Conservation (phyloP, 768 basidiomycete species). For the Termitomyces eurrhizus region DNA sequence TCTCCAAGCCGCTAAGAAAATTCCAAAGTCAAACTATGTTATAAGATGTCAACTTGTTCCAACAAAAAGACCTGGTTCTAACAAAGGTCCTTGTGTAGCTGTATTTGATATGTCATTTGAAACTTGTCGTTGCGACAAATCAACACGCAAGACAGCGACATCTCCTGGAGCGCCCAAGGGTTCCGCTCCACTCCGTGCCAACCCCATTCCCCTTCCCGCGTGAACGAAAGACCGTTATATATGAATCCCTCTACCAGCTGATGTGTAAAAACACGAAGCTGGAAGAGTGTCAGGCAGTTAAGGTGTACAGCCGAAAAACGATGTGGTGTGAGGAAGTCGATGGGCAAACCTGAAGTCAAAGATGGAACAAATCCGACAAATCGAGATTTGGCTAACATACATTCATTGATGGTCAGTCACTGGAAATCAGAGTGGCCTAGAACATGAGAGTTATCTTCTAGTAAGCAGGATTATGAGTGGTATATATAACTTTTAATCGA, state of each 20-base stretch:
- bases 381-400: constrained; percentile 23
- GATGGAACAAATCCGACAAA: constrained; percentile 36
- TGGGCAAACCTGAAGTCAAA: constrained; percentile 61
- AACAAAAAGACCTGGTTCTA: background rate
- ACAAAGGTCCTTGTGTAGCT: background rate
- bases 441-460: constrained; percentile 63
- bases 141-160: constrained; percentile 26
- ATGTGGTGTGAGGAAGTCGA: constrained; percentile 45
- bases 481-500: constrained; percentile 50
- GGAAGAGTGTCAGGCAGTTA: constrained; percentile 18
- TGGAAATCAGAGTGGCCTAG: constrained; percentile 51
- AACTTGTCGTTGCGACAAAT: background rate
- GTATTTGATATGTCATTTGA: background rate
- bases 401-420: constrained; percentile 54
- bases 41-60: background rate
- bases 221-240: constrained; percentile 34
- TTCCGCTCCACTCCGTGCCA: constrained; percentile 23
- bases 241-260: constrained; percentile 23
- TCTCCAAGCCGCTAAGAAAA: background rate
- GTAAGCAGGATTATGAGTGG: constrained; percentile 57
- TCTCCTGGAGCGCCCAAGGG: constrained; percentile 42
- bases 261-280: constrained; percentile 33
- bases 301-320: constrained; percentile 35
- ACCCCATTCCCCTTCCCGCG: constrained; percentile 44
- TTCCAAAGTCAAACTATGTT: background rate